Evolutionary conservation across 1,284 basidiomycete species (phyloP).

Genomic region (Ceratobasidium papillatum): DNA sequence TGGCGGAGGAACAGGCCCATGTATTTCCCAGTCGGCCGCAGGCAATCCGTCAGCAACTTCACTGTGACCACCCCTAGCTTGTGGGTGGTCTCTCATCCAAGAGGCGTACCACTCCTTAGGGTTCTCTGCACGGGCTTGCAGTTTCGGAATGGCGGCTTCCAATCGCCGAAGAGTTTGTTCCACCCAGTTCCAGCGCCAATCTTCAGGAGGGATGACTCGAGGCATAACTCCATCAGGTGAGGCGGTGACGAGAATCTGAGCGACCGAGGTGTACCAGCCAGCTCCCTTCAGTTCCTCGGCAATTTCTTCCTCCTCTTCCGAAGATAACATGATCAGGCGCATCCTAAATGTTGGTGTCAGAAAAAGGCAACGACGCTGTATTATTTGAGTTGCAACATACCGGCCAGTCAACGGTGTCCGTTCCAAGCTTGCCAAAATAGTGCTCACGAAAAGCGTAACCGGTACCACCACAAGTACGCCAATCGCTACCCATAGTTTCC

Average conservation of each 20-base stretch:
- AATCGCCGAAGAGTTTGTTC: slow-evolving; percentile 75
- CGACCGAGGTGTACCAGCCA: slow-evolving; percentile 86
- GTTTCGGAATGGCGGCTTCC: slow-evolving; percentile 72
- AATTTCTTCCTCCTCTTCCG: slow-evolving; percentile 89
- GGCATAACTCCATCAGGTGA: slow-evolving; percentile 55
- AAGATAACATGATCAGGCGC: slow-evolving; percentile 86
- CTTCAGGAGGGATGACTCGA: slow-evolving; percentile 68
- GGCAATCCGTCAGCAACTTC: background rate
- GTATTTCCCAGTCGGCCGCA: slow-evolving; percentile 47
- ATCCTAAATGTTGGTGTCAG: slow-evolving; percentile 60
- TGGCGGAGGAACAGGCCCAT: slow-evolving; percentile 69
- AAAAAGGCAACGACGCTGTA: background rate
- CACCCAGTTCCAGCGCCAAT: slow-evolving; percentile 90
- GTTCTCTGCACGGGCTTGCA: slow-evolving; percentile 62
- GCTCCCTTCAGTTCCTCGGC: slow-evolving; percentile 76
- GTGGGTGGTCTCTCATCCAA: slow-evolving; percentile 25
- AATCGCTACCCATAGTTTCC: slow-evolving; percentile 30
- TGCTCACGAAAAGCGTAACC: slow-evolving; percentile 72
- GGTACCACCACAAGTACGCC: slow-evolving; percentile 74
- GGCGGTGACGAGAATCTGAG: slow-evolving; percentile 71
- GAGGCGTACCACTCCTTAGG: slow-evolving; percentile 48
- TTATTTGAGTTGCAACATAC: slow-evolving; percentile 54
- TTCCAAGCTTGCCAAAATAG: slow-evolving; percentile 80
- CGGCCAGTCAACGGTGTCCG: slow-evolving; percentile 85
- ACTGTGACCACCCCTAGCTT: background rate